Conservation (phyloP, 192 early-diverging fungal genomes). For the Backusella morwellensis region DNA sequence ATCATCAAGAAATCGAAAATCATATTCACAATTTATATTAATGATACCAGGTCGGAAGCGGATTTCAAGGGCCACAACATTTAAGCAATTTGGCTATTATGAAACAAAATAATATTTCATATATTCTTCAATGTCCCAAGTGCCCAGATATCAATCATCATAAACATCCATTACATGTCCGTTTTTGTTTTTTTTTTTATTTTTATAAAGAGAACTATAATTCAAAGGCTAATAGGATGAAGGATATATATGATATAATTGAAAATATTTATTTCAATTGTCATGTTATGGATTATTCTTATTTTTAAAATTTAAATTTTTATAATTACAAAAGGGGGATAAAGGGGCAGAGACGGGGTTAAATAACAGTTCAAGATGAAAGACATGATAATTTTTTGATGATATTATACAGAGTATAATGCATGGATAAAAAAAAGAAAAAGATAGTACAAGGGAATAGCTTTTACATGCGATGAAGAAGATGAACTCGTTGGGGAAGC, state of each 20-base stretch:
- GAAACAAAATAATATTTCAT: too few relatives aligned
- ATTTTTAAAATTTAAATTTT: not conserved
- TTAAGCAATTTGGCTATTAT: too few relatives aligned
- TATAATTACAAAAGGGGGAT: not conserved
- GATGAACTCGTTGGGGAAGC: not conserved
- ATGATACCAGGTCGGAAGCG: not conserved
- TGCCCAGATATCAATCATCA: not conserved
- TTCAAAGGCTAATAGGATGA: not conserved
- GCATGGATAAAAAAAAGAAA: not conserved
- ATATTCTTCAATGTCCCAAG: not conserved
- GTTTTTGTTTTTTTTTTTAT: not conserved
- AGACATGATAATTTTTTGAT: not conserved
- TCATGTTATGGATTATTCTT: not conserved
- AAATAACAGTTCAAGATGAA: constrained; percentile 2
- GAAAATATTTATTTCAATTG: not conserved
- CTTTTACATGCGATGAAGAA: not conserved
- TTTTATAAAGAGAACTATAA: not conserved
- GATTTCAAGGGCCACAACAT: not conserved
- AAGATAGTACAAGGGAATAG: not conserved
- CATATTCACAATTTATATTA: not conserved
- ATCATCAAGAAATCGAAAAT: not conserved
- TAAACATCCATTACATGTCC: not conserved
- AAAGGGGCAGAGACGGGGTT: not conserved
- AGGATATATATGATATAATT: not conserved
- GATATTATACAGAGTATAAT: not conserved